Conservation (phyloP, 148 eudicot species). For the Bassia scoparia region DNA sequence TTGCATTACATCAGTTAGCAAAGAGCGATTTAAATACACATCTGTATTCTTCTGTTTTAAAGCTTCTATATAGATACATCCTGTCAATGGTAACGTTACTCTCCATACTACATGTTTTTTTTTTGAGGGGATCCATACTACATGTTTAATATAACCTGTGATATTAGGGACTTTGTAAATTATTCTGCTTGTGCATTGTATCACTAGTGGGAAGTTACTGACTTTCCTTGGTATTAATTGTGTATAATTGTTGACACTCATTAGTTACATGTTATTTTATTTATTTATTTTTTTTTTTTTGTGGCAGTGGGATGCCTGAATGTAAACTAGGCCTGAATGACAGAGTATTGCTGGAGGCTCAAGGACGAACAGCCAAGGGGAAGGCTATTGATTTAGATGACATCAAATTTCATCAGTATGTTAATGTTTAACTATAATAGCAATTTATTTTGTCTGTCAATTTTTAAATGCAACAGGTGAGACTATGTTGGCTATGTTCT, state of each 20-base stretch:
- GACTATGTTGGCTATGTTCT: not conserved
- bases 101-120: not conserved
- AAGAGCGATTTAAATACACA: not conserved
- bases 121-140: too few species aligned
- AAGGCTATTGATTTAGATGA: constrained; percentile 95
- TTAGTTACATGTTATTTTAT: too few species aligned
- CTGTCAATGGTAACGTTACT: not conserved
- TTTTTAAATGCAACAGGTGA: not conserved
- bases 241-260: not conserved
- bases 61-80: not conserved
- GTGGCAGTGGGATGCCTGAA: constrained; percentile 98
- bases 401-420: constrained; percentile 98
- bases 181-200: not conserved
- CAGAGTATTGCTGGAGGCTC: constrained; percentile 90
- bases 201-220: not conserved
- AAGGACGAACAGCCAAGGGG: constrained; percentile 86
- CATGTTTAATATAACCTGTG: too few species aligned
- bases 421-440: constrained; percentile 13
- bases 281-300: constrained; percentile 1
- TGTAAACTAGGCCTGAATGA: constrained; percentile 97
- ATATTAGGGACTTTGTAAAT: not conserved
- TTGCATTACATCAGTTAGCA: not conserved
- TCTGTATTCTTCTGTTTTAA: not conserved
- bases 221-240: not conserved
- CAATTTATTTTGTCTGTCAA: not conserved